Percentiles rank a stretch among this genome's conserved stretches.
Evolutionary conservation across 2,329 filamentous ascomycete species (phyloP).

Genomic region (Penicillium freii): DNA sequence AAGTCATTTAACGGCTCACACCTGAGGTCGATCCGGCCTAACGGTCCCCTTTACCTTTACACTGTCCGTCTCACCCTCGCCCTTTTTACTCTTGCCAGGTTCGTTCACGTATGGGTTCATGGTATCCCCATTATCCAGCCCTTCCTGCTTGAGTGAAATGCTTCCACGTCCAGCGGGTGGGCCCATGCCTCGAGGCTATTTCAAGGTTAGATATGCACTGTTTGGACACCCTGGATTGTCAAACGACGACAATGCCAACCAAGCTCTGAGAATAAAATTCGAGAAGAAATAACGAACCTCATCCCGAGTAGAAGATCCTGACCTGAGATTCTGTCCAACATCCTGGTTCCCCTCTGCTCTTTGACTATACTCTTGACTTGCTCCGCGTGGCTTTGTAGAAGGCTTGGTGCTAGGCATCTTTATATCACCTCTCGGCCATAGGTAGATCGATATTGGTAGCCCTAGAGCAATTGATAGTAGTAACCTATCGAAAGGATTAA

Average conservation of each 20-base stretch:
- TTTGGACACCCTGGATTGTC: background rate
- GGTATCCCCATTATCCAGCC: conserved; percentile 52
- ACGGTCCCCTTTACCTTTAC: conserved; percentile 55
- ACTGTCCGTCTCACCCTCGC: conserved; percentile 55
- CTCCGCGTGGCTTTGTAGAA: background rate
- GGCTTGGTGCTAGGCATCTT: background rate
- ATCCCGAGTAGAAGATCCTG: background rate
- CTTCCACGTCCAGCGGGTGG: conserved; percentile 17
- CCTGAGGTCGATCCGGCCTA: conserved; percentile 32
- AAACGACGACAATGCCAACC: background rate
- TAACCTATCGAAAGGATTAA: background rate
- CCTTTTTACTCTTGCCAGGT: conserved; percentile 54
- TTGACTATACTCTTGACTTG: conserved; percentile 7
- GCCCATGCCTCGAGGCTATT: conserved; percentile 10
- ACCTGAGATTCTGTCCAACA: background rate
- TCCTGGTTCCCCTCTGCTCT: background rate
- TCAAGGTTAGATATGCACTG: background rate
- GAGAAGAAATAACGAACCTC: background rate
- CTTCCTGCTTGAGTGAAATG: conserved; percentile 54
- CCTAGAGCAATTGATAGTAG: background rate
- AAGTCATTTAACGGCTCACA: background rate
- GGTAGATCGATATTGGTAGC: background rate
- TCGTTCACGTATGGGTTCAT: conserved; percentile 49
- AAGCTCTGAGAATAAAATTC: too few relatives aligned
- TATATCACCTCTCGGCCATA: background rate